Base-by-base conservation (phyloP, 2,329 filamentous ascomycete species). In the Diaporthe citrichinensis region DNA sequence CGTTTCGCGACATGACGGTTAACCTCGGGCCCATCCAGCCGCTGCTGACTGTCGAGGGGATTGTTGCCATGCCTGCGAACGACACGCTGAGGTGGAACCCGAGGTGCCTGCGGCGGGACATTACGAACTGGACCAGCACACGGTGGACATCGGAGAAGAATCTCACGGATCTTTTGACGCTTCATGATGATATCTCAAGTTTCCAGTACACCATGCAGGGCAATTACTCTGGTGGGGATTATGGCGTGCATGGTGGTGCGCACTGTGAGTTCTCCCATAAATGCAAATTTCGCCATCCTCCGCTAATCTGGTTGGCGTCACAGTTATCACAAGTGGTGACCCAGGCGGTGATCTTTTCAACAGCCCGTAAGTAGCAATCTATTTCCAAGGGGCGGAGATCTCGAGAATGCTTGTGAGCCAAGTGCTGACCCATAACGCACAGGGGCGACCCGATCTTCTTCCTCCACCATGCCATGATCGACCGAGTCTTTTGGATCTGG, bases 151-250 rank as follows among this genome's bases (percentile, higher is more conserved):
- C 61, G 2, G 53, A 55, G 72, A 31, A 65, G 58, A 57, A 51
- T 12, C 36, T 73, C 2, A 53, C 62, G 20, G n/a, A 67, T 34
- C 51, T 73, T 0, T 55, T 73, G 41, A 53, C 59, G 6, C 36
- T 34, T 25, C 72, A 53, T 53, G 59, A 68, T 17, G 39, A 51
- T 25, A 58, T 73, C 7, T 28, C 79, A 34, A 76, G 73, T 39
- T 87, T 87, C 75, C 83, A 87, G 78, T 83, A 82, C 75, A 73
- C 78, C 44, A 79, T 87, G 77, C 81, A 79, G 41, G 79, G 25
- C 2, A 31, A 58, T 12, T 20, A 10, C 71, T 58, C 53, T 31
- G 55, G 55, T 39, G 31, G 57, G 34, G 34, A 74, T 4, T 55
- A 51, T n/a, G 81, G 81, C 77, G 74, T 84, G 34, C 84, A 83